These are phyloP conservation scores for Ustilago bromivora DNA, from an alignment of 1,284 basidiomycete genomes.

Conservation along the genomic window DNA sequence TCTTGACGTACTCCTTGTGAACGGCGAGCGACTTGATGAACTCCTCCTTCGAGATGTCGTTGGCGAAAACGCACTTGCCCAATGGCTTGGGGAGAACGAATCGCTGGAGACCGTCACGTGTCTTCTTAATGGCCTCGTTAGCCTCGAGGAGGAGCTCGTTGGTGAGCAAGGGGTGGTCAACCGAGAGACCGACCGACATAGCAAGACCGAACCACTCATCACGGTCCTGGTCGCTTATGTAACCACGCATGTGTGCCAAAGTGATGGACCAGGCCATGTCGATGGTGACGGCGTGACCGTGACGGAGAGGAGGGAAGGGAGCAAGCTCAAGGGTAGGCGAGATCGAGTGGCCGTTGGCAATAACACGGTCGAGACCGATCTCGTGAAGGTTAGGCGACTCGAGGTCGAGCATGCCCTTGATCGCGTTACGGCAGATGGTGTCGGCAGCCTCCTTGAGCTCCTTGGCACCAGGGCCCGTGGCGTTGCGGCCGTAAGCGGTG, in stretches of 20 bases:
- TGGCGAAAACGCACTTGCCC: constrained; percentile 71
- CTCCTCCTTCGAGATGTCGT: constrained; percentile 71
- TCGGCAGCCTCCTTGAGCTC: constrained; percentile 69
- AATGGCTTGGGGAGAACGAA: constrained; percentile 71
- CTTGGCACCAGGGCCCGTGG: constrained; percentile 66
- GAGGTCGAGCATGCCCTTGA: constrained; percentile 72
- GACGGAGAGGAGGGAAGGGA: constrained; percentile 60
- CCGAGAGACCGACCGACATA: constrained; percentile 70
- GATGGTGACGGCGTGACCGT: constrained; percentile 72
- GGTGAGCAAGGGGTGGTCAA: constrained; percentile 71
- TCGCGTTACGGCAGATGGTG: constrained; percentile 71
- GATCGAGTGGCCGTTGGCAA: constrained; percentile 72
- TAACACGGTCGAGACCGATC: constrained; percentile 72
- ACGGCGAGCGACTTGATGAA: constrained; percentile 69
- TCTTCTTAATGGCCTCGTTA: constrained; percentile 72
- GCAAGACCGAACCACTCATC: constrained; percentile 71
- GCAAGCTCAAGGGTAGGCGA: constrained; percentile 71
- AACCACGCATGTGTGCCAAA: constrained; percentile 70
- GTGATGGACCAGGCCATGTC: constrained; percentile 73
- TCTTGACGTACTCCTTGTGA: constrained; percentile 71
- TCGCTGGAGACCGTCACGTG: constrained; percentile 72
- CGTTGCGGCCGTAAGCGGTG: constrained; percentile 71
- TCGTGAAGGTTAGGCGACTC: constrained; percentile 73
- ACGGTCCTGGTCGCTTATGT: constrained; percentile 70
- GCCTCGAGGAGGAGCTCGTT: constrained; percentile 69